phyloP scores from a whole-genome alignment of 768 basidiomycete genomes.

The Russula lepida region DNA sequence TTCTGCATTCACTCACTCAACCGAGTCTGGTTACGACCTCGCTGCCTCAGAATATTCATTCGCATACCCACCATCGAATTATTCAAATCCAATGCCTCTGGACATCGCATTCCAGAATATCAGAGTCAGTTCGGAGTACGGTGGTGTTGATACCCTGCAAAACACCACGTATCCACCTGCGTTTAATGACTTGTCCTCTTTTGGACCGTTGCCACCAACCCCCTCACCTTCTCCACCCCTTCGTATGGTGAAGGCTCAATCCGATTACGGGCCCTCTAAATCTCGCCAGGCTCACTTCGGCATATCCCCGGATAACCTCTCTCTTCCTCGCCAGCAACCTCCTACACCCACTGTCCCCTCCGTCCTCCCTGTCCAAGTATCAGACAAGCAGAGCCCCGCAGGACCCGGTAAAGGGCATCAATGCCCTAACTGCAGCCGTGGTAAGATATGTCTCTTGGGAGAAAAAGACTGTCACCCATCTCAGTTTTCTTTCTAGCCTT shows the following conservation, averaged over 20 bases:
- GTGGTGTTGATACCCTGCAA: conserved; percentile 22
- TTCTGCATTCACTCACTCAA: conserved; percentile 71
- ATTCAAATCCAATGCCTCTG: conserved; percentile 31
- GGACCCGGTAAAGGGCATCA: conserved; percentile 75
- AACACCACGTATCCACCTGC: conserved; percentile 10
- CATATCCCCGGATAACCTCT: conserved; percentile 28
- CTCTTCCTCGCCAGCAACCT: conserved; percentile 44
- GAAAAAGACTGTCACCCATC: not conserved
- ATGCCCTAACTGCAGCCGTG: conserved; percentile 65
- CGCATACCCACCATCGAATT: conserved; percentile 45
- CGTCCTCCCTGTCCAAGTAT: conserved; percentile 31
- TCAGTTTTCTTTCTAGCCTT: conserved; percentile 48
- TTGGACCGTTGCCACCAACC: conserved; percentile 16
- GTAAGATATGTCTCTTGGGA: conserved; percentile 31
- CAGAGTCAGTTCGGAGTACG: conserved; percentile 51
- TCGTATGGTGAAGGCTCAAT: conserved; percentile 21
- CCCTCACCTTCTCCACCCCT: conserved; percentile 12
- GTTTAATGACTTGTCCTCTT: conserved; percentile 19
- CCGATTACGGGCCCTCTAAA: conserved; percentile 17
- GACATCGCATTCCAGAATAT: conserved; percentile 68
- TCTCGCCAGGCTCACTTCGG: conserved; percentile 26
- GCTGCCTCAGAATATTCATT: conserved; percentile 43
- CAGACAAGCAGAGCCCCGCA: conserved; percentile 34
- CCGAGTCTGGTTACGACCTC: conserved; percentile 65
- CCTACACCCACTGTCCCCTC: conserved; percentile 36